Evolutionary conservation across 495 filamentous ascomycete genomes (phyloP).

Genomic region (Daldinia concentrica): DNA sequence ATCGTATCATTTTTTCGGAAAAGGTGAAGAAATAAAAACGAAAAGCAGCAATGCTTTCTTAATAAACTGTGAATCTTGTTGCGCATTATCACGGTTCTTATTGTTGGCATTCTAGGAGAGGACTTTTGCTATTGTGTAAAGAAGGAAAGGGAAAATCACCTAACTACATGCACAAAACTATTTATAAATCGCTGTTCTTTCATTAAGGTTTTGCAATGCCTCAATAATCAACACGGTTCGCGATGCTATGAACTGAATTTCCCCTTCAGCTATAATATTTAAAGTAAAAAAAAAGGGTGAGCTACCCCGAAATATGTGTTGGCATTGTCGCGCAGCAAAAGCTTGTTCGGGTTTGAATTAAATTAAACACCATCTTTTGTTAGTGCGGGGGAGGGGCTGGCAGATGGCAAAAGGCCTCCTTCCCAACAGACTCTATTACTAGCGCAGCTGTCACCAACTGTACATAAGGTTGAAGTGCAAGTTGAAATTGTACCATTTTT

Average conservation of each 20-base stretch:
- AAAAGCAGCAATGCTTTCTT: too few species aligned
- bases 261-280: neutral
- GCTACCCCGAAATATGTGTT: neutral
- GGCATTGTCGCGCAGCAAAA: slow-evolving; percentile 12
- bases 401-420: slow-evolving; percentile 3
- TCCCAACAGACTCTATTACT: neutral
- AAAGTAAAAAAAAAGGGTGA: neutral
- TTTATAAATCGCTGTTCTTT: too few species aligned
- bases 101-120: too few species aligned
- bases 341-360: slow-evolving; percentile 15
- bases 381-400: slow-evolving; percentile 37
- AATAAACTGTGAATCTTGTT: too few species aligned
- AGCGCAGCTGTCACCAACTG: neutral
- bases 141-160: too few species aligned
- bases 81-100: too few species aligned
- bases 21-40: too few species aligned
- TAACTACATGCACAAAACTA: too few species aligned
- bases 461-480: neutral
- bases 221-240: neutral
- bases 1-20: too few species aligned
- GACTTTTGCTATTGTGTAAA: too few species aligned
- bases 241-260: neutral
- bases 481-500: neutral
- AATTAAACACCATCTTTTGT: slow-evolving; percentile 1
- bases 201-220: too few species aligned